Conservation (phyloP, 345 rosid genomes). For the Camelina laxa region DNA sequence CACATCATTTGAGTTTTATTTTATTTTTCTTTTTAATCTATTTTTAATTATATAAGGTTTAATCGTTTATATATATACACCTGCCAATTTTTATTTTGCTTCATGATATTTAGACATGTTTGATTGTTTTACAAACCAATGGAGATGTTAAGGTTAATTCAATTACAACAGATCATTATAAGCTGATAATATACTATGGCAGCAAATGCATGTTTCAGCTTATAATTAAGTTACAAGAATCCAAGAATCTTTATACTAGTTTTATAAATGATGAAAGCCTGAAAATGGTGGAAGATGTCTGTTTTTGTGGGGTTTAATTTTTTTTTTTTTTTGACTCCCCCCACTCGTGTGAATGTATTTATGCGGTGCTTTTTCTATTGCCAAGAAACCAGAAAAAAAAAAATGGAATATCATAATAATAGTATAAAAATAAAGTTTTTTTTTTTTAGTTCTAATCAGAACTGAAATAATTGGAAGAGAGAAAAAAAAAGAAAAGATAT, state of each 20-base stretch:
- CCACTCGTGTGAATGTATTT: constrained; percentile 13
- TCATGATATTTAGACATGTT: background rate
- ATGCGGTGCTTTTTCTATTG: constrained; percentile 12
- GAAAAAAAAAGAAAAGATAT: background rate
- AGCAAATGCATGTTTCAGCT: background rate
- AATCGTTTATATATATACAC: background rate
- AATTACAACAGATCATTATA: background rate
- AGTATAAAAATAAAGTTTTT: background rate
- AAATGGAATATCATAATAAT: background rate
- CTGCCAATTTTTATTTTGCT: background rate
- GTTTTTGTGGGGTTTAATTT: background rate
- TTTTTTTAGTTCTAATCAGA: background rate
- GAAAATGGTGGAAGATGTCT: constrained; percentile 26
- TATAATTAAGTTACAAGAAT: background rate
- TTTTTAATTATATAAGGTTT: background rate
- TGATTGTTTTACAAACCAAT: background rate
- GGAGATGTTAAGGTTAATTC: background rate
- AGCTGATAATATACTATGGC: background rate
- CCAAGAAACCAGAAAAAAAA: background rate
- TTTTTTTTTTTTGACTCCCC: background rate
- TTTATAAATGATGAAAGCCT: constrained; percentile 14
- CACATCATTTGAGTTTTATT: constrained; percentile 29
- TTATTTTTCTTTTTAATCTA: background rate
- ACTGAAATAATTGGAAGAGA: constrained; percentile 25
- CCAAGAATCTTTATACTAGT: background rate